Conservation (phyloP, 2,329 filamentous ascomycete species). For the Aspergillus piperis region DNA sequence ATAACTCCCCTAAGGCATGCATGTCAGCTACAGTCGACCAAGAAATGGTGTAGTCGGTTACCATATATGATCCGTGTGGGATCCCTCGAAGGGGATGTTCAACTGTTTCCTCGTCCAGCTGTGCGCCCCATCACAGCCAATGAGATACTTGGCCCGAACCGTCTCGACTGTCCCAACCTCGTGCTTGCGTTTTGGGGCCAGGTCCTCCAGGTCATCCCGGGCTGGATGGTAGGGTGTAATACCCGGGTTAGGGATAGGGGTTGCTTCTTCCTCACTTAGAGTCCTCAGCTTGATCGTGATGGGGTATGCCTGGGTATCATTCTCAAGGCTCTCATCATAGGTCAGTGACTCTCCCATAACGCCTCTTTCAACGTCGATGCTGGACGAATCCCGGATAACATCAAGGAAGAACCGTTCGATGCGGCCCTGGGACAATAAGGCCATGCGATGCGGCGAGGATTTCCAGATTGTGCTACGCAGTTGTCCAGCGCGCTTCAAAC, state of each 20-base stretch:
- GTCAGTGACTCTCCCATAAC: conserved; percentile 58
- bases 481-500: conserved; percentile 59
- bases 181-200: conserved; percentile 37
- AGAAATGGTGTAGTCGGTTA: not conserved
- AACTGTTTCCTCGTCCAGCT: conserved; percentile 62
- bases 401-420: conserved; percentile 69
- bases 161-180: conserved; percentile 33
- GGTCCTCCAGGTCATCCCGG: conserved; percentile 59
- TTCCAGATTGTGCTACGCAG: conserved; percentile 63
- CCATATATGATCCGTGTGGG: conserved; percentile 47
- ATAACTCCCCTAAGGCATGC: conserved; percentile 36
- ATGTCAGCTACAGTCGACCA: not conserved
- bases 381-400: conserved; percentile 56
- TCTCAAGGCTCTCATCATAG: conserved; percentile 55
- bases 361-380: conserved; percentile 60
- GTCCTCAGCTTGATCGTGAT: conserved; percentile 61
- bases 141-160: conserved; percentile 60
- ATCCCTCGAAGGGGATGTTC: conserved; percentile 57
- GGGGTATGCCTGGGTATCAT: conserved; percentile 57
- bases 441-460: conserved; percentile 59
- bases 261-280: conserved; percentile 60
- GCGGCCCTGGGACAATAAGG: conserved; percentile 69
- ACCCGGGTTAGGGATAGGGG: conserved; percentile 29
- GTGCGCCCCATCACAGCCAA: conserved; percentile 68
- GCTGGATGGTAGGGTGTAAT: conserved; percentile 62